Evolutionary conservation across 345 rosid species (phyloP).

Genomic region (Fremontodendron californicum): DNA sequence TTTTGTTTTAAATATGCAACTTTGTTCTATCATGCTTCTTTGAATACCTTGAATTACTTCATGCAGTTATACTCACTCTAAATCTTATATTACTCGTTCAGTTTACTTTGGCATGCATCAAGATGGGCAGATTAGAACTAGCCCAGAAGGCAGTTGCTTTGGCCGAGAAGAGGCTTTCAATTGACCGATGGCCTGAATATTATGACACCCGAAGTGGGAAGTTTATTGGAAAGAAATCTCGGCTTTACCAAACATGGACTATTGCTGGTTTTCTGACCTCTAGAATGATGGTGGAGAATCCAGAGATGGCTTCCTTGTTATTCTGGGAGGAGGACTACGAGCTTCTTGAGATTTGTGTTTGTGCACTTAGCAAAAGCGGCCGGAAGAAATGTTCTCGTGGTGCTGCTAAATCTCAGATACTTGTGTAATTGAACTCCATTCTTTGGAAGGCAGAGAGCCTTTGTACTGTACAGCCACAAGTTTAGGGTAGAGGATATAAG

Average conservation of each 20-base stretch:
- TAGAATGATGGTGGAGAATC: conserved; percentile 71
- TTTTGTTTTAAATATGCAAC: neutral
- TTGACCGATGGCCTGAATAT: conserved; percentile 90
- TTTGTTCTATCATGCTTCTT: neutral
- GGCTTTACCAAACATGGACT: conserved; percentile 91
- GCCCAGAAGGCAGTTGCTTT: conserved; percentile 74
- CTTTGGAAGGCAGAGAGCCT: conserved; percentile 7
- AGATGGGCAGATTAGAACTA: conserved; percentile 74
- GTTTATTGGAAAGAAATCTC: conserved; percentile 87
- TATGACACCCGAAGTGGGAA: conserved; percentile 83
- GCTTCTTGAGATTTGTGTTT: conserved; percentile 79
- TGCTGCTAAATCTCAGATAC: conserved; percentile 90
- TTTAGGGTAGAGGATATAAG: conserved; percentile 17
- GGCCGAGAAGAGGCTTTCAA: conserved; percentile 76
- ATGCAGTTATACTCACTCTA: neutral
- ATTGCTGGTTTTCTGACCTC: conserved; percentile 87
- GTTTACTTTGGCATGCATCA: conserved; percentile 97
- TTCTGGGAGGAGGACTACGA: conserved; percentile 96
- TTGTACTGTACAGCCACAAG: conserved; percentile 29
- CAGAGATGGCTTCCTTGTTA: conserved; percentile 68
- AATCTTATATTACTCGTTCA: conserved; percentile 23
- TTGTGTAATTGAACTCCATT: conserved; percentile 38
- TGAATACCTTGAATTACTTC: neutral
- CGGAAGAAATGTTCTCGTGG: conserved; percentile 87
- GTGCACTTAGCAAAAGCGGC: conserved; percentile 76